Conservation (phyloP, 306 rosid genomes). For the Herpetospermum pedunculosum region DNA sequence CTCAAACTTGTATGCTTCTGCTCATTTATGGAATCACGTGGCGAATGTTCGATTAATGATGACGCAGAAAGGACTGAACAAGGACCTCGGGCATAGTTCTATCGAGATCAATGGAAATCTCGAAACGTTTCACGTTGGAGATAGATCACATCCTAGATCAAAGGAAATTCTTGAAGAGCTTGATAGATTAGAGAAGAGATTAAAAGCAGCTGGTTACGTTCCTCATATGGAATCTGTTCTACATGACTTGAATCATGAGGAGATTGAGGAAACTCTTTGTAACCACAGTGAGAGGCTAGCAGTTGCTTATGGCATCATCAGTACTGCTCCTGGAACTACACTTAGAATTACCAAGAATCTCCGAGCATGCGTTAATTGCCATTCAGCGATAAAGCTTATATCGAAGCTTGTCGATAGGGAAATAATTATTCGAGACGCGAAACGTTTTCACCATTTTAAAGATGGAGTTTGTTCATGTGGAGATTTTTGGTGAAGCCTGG, state of each 20-base stretch:
- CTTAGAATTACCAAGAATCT: constrained; percentile 12
- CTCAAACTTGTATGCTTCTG: constrained; percentile 13
- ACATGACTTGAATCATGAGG: constrained; percentile 6
- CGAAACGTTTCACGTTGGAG: not conserved
- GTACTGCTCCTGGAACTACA: constrained; percentile 10
- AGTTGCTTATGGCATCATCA: constrained; percentile 9
- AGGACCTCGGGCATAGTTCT: constrained; percentile 13
- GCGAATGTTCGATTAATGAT: constrained; percentile 7
- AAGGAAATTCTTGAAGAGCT: constrained; percentile 11
- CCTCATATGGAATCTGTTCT: constrained; percentile 9
- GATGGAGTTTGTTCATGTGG: constrained; percentile 12
- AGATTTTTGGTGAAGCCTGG: constrained; percentile 11
- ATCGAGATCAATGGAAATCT: constrained; percentile 11
- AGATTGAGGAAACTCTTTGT: constrained; percentile 11
- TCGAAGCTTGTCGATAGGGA: constrained; percentile 10
- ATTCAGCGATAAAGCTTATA: constrained; percentile 6
- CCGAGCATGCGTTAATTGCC: constrained; percentile 1
- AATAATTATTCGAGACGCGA: constrained; percentile 10
- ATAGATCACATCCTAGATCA: constrained; percentile 7
- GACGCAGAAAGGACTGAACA: constrained; percentile 11
- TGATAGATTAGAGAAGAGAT: constrained; percentile 7
- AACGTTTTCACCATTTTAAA: constrained; percentile 10
- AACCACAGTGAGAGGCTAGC: constrained; percentile 11
- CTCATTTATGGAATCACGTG: constrained; percentile 9
- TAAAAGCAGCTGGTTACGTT: constrained; percentile 8